Evolutionary conservation across 176 grass and related monocot species (phyloP).

Genomic region (Bothriochloa decipiens): DNA sequence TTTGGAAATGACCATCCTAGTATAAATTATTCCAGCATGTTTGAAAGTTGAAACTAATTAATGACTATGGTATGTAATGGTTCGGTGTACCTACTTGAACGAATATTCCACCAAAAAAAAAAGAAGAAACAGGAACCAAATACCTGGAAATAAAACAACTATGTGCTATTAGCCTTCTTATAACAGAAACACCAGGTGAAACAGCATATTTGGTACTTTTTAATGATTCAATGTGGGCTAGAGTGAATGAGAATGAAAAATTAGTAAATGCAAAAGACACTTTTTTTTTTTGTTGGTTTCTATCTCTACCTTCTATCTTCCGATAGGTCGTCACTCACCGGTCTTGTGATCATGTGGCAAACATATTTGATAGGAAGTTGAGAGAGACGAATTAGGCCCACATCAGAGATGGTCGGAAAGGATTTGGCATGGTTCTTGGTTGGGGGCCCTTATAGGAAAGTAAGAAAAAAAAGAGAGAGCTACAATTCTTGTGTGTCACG

Average conservation of each 20-base stretch:
- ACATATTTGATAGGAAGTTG: conserved; percentile 27
- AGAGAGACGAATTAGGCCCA: conserved; percentile 40
- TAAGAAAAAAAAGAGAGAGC: conserved; percentile 10
- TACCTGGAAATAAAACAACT: no score
- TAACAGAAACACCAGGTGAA: conserved; percentile 30
- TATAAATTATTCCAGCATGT: background rate
- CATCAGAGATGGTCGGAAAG: conserved; percentile 27
- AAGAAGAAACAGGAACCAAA: no score
- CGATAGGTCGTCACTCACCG: no score
- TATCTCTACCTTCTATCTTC: no score
- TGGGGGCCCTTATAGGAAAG: background rate
- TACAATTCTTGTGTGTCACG: background rate
- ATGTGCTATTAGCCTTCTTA: conserved; percentile 23
- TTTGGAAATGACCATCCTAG: background rate
- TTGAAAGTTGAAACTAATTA: background rate
- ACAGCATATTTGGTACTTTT: conserved; percentile 36
- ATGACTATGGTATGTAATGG: background rate
- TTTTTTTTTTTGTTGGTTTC: conserved; percentile 10
- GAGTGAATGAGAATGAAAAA: conserved; percentile 1
- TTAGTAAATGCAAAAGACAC: conserved; percentile 14
- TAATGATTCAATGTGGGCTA: conserved; percentile 25
- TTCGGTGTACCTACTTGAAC: background rate
- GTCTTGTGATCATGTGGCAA: conserved; percentile 32
- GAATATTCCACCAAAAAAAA: background rate
- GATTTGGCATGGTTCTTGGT: conserved; percentile 22